phyloP scores from a whole-genome alignment of 2,329 filamentous ascomycete genomes.

The Alternaria metachromatica region DNA sequence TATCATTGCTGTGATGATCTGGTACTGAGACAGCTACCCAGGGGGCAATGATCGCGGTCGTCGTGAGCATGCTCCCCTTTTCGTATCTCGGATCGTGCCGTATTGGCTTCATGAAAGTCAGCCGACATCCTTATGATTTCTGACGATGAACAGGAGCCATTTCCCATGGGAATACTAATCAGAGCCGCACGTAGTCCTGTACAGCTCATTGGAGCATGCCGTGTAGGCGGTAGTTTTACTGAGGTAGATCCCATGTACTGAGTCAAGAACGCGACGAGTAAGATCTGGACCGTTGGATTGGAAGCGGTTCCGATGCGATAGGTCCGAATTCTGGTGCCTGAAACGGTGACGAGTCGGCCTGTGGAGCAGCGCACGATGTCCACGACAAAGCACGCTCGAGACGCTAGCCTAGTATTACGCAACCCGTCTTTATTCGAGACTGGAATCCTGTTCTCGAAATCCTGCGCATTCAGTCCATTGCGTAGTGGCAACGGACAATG shows the following conservation, averaged over 20 bases:
- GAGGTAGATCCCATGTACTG: not conserved
- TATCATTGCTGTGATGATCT: not conserved
- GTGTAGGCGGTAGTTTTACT: conserved; percentile 5
- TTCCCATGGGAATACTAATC: not conserved
- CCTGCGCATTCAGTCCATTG: conserved; percentile 3
- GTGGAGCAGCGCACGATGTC: conserved; percentile 17
- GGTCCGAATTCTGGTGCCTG: conserved; percentile 40
- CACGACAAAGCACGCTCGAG: conserved; percentile 22
- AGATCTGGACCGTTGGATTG: conserved; percentile 4
- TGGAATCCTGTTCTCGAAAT: not conserved
- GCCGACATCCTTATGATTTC: not conserved
- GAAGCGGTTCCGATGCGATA: conserved; percentile 34
- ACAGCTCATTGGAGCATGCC: not conserved
- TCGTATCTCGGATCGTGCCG: not conserved
- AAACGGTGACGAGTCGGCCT: conserved; percentile 25
- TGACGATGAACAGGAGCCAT: not conserved
- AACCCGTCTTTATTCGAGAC: conserved; percentile 16
- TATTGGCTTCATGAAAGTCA: not conserved
- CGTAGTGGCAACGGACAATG: conserved; percentile 7
- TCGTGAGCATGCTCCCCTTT: not conserved
- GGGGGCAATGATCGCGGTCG: not conserved
- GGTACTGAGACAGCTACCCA: not conserved
- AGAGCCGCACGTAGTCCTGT: not conserved
- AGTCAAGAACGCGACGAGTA: not conserved
- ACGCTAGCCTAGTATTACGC: conserved; percentile 24